Conservation (phyloP, 257 asterid species). For the Parsonsia alboflavescens region DNA sequence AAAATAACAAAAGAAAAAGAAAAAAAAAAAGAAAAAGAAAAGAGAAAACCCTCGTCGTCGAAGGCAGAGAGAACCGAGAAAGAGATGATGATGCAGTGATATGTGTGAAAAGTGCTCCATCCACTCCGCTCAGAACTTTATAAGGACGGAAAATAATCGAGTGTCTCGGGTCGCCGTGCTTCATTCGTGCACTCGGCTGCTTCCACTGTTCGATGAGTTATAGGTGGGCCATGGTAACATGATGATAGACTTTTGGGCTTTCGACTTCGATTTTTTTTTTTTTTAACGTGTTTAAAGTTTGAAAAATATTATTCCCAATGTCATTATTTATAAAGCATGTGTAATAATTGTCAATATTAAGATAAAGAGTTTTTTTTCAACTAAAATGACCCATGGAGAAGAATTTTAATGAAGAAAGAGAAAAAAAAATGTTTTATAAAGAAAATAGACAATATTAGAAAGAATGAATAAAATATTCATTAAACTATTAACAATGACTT, state of each 20-base stretch:
- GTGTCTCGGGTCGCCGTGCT: neutral
- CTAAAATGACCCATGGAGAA: too few relatives aligned
- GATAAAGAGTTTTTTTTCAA: too few relatives aligned
- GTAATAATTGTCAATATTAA: neutral
- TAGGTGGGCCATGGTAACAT: neutral
- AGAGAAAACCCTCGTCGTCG: slow-evolving; percentile 43
- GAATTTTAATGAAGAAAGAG: too few relatives aligned
- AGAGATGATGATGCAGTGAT: slow-evolving; percentile 13
- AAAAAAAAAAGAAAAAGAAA: slow-evolving; percentile 3
- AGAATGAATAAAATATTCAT: too few relatives aligned
- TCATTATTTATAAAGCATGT: too few relatives aligned
- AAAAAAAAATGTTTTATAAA: too few relatives aligned
- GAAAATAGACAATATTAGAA: too few relatives aligned
- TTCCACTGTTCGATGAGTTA: neutral
- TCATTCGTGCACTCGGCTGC: neutral
- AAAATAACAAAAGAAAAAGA: neutral
- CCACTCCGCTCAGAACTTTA: neutral
- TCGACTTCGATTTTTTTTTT: too few relatives aligned
- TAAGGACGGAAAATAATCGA: neutral
- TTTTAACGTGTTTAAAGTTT: too few relatives aligned
- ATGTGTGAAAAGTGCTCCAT: neutral
- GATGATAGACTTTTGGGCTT: too few relatives aligned
- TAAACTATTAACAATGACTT: too few relatives aligned
- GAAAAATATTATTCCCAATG: too few relatives aligned
- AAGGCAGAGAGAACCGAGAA: slow-evolving; percentile 16